These are phyloP conservation scores for Rhizopus arrhizus DNA, from an alignment of 371 early-diverging fungal species.

Conservation along the genomic window DNA sequence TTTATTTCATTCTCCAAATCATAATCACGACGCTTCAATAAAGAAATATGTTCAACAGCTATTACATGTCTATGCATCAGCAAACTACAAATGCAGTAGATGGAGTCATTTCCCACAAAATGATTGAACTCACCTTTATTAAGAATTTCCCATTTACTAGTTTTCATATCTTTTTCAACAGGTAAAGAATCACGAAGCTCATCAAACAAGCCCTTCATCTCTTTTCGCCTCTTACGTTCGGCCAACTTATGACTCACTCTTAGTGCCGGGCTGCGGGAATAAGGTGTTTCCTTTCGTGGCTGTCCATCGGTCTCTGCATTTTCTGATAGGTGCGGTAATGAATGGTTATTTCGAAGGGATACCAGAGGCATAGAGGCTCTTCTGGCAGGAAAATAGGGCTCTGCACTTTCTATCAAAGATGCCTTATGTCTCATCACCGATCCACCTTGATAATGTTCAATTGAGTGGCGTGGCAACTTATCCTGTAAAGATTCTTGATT, in stretches of 20 bases:
- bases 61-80: neutral
- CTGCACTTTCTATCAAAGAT: constrained; percentile 32
- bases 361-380: constrained; percentile 59
- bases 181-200: constrained; percentile 76
- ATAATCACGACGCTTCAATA: constrained; percentile 53
- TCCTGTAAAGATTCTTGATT: constrained; percentile 32
- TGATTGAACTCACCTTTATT: constrained; percentile 63
- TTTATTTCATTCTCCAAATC: constrained; percentile 54
- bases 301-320: constrained; percentile 2
- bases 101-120: neutral
- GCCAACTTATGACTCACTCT: constrained; percentile 82
- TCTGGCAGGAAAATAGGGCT: constrained; percentile 26
- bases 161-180: constrained; percentile 72
- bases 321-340: neutral
- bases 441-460: constrained; percentile 10
- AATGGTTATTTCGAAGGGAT: constrained; percentile 7
- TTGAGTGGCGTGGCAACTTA: constrained; percentile 12
- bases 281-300: constrained; percentile 56
- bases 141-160: constrained; percentile 87
- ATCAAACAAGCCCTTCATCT: constrained; percentile 89
- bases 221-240: constrained; percentile 80
- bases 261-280: constrained; percentile 70
- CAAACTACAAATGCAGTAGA: neutral
- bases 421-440: constrained; percentile 24
- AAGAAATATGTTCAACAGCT: constrained; percentile 58